Evolutionary conservation across 192 early-diverging fungal species (phyloP).

Genomic region (Backusella australiensis): DNA sequence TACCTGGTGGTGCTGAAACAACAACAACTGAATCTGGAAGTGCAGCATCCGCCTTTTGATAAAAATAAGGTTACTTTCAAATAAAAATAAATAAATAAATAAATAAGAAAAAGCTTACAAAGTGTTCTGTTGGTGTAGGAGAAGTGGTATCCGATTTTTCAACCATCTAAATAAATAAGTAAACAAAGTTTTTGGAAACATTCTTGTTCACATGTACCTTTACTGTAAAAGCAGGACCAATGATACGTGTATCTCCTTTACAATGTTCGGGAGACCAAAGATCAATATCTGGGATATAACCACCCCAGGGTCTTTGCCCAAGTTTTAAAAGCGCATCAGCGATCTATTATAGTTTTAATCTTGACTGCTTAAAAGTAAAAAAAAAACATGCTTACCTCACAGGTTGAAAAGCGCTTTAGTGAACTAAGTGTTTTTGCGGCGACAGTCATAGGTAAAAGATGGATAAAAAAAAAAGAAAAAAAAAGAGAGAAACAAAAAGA

Average conservation of each 20-base stretch:
- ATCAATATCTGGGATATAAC: constrained; percentile 55
- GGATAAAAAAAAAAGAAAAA: background rate
- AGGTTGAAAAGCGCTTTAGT: constrained; percentile 18
- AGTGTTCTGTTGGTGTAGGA: background rate
- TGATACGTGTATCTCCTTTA: constrained; percentile 43
- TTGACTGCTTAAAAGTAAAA: no score
- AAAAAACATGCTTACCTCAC: constrained; percentile 12
- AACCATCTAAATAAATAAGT: constrained; percentile 9
- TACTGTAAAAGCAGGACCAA: constrained; percentile 61
- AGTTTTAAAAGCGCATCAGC: constrained; percentile 54
- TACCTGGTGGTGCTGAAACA: constrained; percentile 50
- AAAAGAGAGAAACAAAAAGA: background rate
- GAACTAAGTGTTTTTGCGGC: background rate
- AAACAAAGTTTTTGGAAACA: background rate
- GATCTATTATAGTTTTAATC: constrained; percentile 19
- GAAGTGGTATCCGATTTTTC: constrained; percentile 13
- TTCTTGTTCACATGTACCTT: constrained; percentile 32
- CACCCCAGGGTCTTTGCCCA: constrained; percentile 39
- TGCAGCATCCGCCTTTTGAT: constrained; percentile 43
- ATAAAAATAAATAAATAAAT: background rate
- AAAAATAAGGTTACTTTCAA: background rate
- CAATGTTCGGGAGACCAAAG: constrained; percentile 53
- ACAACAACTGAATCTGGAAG: constrained; percentile 47
- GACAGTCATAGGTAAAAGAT: background rate
- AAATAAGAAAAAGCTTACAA: background rate